Evolutionary conservation across 345 rosid species (phyloP).

Genomic region (Syzygium aqueum): DNA sequence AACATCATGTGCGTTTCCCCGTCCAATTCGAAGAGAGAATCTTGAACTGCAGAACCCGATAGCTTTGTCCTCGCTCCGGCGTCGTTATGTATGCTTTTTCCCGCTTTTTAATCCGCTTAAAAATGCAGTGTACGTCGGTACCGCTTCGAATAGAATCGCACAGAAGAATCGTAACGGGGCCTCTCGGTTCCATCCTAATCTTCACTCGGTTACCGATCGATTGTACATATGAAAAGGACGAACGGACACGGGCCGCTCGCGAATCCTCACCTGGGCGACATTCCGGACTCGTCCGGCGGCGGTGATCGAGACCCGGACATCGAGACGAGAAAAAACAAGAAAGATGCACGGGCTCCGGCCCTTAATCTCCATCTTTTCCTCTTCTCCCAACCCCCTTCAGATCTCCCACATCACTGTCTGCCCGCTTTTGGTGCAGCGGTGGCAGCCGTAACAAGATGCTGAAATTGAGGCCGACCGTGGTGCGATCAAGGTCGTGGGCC

Average conservation of each 20-base stretch:
- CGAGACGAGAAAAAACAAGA: too few species aligned
- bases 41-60: neutral
- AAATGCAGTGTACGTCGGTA: neutral
- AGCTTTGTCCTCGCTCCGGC: neutral
- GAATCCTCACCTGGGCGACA: neutral
- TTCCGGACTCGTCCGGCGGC: neutral
- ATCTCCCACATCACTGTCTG: neutral
- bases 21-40: neutral
- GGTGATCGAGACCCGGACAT: neutral
- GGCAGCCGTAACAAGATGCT: neutral
- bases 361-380: neutral
- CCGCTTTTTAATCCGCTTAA: too few species aligned
- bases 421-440: neutral
- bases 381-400: neutral
- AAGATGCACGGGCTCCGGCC: neutral
- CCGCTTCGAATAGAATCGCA: neutral
- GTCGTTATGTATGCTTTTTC: neutral
- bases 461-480: neutral
- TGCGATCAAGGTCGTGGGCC: neutral
- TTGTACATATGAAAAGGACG: neutral
- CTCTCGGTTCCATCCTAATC: neutral
- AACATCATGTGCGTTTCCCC: neutral
- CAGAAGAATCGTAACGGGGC: neutral
- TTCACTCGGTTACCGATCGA: neutral
- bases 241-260: neutral